Conservation (phyloP, 2,329 filamentous ascomycete species). For the Fusarium sp. region DNA sequence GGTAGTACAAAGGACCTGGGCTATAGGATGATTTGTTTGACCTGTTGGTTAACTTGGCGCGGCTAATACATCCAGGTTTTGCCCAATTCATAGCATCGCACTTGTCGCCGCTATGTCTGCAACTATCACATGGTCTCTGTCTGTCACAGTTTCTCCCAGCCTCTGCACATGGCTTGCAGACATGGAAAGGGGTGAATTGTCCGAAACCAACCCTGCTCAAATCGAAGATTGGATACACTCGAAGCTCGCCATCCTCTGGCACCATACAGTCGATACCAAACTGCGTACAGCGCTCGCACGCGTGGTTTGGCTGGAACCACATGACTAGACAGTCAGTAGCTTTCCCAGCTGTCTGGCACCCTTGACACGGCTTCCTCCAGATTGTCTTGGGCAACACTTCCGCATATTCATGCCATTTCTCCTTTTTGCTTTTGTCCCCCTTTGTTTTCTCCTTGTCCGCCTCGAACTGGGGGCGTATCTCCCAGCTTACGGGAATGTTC, state of each 20-base stretch:
- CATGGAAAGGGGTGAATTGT: slow-evolving; percentile 38
- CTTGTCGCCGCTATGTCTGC: slow-evolving; percentile 10
- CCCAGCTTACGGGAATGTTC: background rate
- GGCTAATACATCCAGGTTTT: slow-evolving; percentile 1
- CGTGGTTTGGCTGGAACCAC: background rate
- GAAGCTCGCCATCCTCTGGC: too few species aligned
- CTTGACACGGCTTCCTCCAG: slow-evolving; percentile 24
- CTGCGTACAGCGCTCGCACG: slow-evolving; percentile 41
- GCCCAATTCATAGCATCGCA: background rate
- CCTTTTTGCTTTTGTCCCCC: background rate
- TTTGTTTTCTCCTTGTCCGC: background rate
- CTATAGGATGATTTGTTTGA: too few species aligned
- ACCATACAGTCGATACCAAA: slow-evolving; percentile 44
- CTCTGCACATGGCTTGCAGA: slow-evolving; percentile 33
- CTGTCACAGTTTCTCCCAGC: slow-evolving; percentile 45
- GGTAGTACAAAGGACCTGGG: slow-evolving; percentile 48
- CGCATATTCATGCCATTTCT: slow-evolving; percentile 3
- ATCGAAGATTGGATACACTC: slow-evolving; percentile 34
- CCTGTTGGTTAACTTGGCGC: background rate
- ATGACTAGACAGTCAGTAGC: slow-evolving; percentile 3
- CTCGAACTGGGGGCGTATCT: slow-evolving; percentile 5
- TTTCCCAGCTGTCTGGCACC: background rate
- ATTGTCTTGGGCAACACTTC: background rate
- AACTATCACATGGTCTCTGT: slow-evolving; percentile 51
- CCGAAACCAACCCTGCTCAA: slow-evolving; percentile 47